A percentile compares a stretch with the other conserved stretches of the same genome.
phyloP scores from a whole-genome alignment of 345 rosid species.

The Pelargonium nanum region DNA sequence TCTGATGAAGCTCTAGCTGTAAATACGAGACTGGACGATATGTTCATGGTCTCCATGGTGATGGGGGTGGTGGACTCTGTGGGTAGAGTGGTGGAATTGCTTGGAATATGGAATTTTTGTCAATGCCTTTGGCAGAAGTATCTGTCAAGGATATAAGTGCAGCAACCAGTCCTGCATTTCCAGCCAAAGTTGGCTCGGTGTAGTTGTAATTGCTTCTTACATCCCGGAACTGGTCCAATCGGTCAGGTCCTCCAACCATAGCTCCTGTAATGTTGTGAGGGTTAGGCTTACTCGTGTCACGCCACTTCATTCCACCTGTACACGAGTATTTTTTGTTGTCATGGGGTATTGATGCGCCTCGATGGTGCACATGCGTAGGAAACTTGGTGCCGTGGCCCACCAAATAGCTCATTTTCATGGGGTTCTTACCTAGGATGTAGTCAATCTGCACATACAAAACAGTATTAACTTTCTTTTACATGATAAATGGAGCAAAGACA shows the following conservation, averaged over 20 bases:
- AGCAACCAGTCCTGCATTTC: constrained; percentile 71
- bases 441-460: constrained; percentile 32
- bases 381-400: constrained; percentile 65
- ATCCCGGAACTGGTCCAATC: constrained; percentile 52
- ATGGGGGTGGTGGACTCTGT: constrained; percentile 61
- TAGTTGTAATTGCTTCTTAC: constrained; percentile 40
- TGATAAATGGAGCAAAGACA: no score
- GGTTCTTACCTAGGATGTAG: constrained; percentile 79
- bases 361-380: constrained; percentile 70
- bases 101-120: constrained; percentile 55
- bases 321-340: constrained; percentile 52
- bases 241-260: constrained; percentile 83
- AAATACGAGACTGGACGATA: no score
- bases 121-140: constrained; percentile 41
- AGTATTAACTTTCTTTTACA: no score
- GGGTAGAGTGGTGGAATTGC: constrained; percentile 76
- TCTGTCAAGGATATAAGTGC: constrained; percentile 63
- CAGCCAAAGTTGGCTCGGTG: constrained; percentile 75
- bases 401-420: constrained; percentile 72
- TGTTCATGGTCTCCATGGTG: constrained; percentile 68
- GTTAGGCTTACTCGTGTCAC: constrained; percentile 38
- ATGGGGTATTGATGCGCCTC: constrained; percentile 65
- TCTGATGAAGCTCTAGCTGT: not conserved
- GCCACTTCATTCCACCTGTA: constrained; percentile 61
- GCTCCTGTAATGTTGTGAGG: constrained; percentile 79